Conservation (phyloP, 768 basidiomycete genomes). For the Tricholoma bakamatsutake region DNA sequence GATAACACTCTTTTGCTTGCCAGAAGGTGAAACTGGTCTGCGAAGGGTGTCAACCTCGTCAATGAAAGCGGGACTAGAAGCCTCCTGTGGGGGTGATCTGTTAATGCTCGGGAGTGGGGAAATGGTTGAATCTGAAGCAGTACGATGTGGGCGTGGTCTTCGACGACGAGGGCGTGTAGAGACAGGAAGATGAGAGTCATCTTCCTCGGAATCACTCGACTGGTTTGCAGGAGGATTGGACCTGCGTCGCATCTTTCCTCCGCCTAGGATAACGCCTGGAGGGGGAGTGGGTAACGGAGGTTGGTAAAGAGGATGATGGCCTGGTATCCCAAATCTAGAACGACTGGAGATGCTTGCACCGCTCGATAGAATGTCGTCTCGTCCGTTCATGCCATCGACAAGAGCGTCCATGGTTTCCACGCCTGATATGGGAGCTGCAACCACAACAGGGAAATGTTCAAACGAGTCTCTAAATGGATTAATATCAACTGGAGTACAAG, state of each 20-base stretch:
- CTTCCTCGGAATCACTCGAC: constrained; percentile 50
- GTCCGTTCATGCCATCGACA: constrained; percentile 86
- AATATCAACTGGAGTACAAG: constrained; percentile 60
- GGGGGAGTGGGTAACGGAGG: constrained; percentile 83
- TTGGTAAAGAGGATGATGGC: constrained; percentile 72
- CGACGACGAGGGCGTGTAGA: constrained; percentile 27
- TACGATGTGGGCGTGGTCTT: constrained; percentile 26
- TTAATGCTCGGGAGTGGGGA: background rate
- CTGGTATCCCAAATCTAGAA: constrained; percentile 49
- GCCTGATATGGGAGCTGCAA: constrained; percentile 71
- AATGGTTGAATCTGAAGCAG: constrained; percentile 20
- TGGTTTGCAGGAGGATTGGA: constrained; percentile 19
- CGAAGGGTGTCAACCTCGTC: constrained; percentile 3
- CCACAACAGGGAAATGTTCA: constrained; percentile 56
- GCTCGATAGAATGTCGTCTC: constrained; percentile 45
- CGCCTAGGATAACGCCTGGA: constrained; percentile 68
- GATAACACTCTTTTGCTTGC: constrained; percentile 43
- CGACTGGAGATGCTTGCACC: constrained; percentile 38
- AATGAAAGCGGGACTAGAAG: constrained; percentile 12
- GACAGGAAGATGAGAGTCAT: constrained; percentile 30
- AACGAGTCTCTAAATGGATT: constrained; percentile 34
- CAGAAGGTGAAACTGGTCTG: constrained; percentile 7
- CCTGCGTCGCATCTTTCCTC: constrained; percentile 34
- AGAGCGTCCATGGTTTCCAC: constrained; percentile 87
- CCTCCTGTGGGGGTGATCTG: background rate